These are phyloP conservation scores for Scutellaria barbata DNA, from an alignment of 257 asterid genomes.

Conservation along the genomic window DNA sequence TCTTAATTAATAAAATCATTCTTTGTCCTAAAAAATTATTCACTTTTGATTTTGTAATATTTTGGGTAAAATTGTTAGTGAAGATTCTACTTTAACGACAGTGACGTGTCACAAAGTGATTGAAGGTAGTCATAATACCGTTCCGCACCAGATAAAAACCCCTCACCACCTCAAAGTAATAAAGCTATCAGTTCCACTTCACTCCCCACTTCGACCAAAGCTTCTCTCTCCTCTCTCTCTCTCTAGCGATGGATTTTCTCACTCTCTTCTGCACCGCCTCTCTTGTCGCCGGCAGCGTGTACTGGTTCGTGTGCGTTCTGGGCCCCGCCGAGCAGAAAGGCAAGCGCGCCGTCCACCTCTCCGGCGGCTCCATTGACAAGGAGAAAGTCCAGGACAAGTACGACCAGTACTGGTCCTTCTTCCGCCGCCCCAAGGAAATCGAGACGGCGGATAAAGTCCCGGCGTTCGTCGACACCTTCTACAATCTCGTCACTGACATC, in stretches of 20 bases:
- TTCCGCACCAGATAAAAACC: constrained; percentile 29
- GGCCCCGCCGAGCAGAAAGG: constrained; percentile 83
- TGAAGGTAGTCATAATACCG: constrained; percentile 7
- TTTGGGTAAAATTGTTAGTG: too few species aligned
- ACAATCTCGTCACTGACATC: constrained; percentile 81
- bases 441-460: constrained; percentile 70
- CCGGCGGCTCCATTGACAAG: constrained; percentile 75
- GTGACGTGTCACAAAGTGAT: constrained; percentile 36
- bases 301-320: constrained; percentile 70
- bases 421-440: constrained; percentile 73
- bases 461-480: constrained; percentile 80
- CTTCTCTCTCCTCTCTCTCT: neutral
- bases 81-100: neutral
- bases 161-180: constrained; percentile 32
- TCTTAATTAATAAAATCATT: too few species aligned
- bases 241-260: constrained; percentile 49
- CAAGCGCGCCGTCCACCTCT: constrained; percentile 65
- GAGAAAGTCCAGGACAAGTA: constrained; percentile 66
- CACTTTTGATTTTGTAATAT: too few species aligned
- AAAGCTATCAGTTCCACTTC: constrained; percentile 32
- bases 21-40: too few species aligned
- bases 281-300: constrained; percentile 61
- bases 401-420: constrained; percentile 80
- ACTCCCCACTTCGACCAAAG: constrained; percentile 22
- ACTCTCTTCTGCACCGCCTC: constrained; percentile 64